Evolutionary conservation across 768 basidiomycete genomes (phyloP).

Genomic region (Mycena olivaceomarginata): DNA sequence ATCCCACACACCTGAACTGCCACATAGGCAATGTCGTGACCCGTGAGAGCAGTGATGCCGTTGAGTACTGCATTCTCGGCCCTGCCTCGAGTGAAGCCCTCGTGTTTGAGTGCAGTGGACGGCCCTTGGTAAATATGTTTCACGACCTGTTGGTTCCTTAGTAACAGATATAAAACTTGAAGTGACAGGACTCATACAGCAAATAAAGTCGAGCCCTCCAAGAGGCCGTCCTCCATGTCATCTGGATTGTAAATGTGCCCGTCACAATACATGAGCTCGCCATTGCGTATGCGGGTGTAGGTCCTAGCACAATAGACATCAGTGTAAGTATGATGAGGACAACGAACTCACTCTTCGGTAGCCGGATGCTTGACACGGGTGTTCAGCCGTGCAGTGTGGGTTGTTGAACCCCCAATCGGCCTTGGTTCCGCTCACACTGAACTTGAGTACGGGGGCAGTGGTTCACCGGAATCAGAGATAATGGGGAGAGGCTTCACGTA

Average conservation of each 20-base stretch:
- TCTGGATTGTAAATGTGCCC: not conserved
- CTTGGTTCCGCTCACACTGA: not conserved
- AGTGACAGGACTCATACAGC: not conserved
- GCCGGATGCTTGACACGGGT: not conserved
- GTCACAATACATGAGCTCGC: conserved; percentile 6
- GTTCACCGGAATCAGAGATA: not conserved
- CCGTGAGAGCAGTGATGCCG: too few relatives aligned
- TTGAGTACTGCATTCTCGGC: too few relatives aligned
- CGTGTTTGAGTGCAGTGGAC: not conserved
- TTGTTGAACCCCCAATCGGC: not conserved
- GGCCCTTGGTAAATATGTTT: conserved; percentile 6
- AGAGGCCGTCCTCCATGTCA: conserved; percentile 1
- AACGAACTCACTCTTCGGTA: not conserved
- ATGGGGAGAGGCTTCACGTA: not conserved
- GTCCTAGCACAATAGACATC: not conserved
- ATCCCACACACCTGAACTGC: conserved; percentile 10
- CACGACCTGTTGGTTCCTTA: not conserved
- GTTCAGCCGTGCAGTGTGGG: not conserved
- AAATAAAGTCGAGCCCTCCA: not conserved
- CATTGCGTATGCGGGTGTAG: not conserved
- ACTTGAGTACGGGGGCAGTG: not conserved
- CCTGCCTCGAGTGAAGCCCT: not conserved
- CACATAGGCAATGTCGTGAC: conserved; percentile 3
- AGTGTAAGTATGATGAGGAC: not conserved
- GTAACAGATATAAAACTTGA: not conserved